phyloP scores from a whole-genome alignment of 257 asterid genomes.

The Rubia yunnanensis region DNA sequence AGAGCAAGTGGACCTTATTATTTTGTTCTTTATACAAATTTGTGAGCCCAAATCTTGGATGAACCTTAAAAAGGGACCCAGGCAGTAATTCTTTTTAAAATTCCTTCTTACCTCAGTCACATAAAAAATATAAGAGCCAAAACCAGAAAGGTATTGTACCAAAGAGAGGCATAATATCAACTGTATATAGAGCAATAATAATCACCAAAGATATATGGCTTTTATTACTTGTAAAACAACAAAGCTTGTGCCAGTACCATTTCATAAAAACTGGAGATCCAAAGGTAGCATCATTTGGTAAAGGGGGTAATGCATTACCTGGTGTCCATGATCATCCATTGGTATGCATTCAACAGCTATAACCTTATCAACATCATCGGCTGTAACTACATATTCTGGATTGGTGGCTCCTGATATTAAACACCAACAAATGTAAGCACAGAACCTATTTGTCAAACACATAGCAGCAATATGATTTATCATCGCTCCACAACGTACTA shows the following conservation, averaged over 20 bases:
- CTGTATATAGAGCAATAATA: background rate
- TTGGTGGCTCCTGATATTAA: conserved; percentile 83
- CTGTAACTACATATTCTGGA: conserved; percentile 90
- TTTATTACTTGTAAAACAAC: background rate
- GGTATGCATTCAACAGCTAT: conserved; percentile 99
- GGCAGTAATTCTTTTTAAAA: too few relatives aligned
- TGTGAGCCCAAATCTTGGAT: too few relatives aligned
- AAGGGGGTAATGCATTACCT: conserved; percentile 31
- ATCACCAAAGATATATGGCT: background rate
- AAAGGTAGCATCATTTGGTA: conserved; percentile 5
- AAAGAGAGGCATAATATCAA: background rate
- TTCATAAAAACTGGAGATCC: background rate
- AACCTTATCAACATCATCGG: conserved; percentile 88
- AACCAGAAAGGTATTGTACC: background rate
- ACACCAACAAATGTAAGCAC: conserved; percentile 1
- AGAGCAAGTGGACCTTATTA: too few relatives aligned
- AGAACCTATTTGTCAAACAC: background rate
- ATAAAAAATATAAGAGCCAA: background rate
- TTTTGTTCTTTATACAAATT: too few relatives aligned
- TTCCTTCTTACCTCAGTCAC: background rate
- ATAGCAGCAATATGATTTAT: background rate
- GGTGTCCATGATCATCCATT: conserved; percentile 94
- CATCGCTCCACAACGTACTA: background rate
- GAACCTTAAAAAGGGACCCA: too few relatives aligned
- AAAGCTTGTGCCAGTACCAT: background rate